Evolutionary conservation across 306 rosid genomes (phyloP).

Genomic region (Vigna radiata): DNA sequence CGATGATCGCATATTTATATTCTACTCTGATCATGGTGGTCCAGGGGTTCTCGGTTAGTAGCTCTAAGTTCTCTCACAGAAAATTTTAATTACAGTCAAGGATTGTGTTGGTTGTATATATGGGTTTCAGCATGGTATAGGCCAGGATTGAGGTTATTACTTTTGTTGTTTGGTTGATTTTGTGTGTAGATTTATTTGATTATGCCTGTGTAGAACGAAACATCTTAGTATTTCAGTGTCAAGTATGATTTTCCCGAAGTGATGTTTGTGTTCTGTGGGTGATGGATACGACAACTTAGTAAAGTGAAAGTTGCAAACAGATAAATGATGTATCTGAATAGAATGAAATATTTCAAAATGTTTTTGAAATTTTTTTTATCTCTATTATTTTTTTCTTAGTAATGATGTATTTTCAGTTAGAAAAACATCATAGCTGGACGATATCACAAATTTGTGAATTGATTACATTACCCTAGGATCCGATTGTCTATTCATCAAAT

Average conservation of each 20-base stretch:
- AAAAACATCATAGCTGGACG: not conserved
- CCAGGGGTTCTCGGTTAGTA: conserved; percentile 96
- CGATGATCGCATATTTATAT: conserved; percentile 86
- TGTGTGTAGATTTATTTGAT: conserved; percentile 30
- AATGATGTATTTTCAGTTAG: not conserved
- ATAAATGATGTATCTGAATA: not conserved
- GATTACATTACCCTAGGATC: conserved; percentile 4
- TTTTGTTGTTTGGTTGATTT: conserved; percentile 25
- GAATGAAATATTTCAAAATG: conserved; percentile 14
- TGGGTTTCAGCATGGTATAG: conserved; percentile 28
- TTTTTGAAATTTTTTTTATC: not conserved
- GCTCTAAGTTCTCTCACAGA: conserved; percentile 13
- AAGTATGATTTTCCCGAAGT: conserved; percentile 1
- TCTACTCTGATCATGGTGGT: conserved; percentile 91
- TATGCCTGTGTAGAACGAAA: conserved; percentile 6
- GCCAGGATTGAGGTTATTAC: conserved; percentile 23
- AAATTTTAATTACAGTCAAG: conserved; percentile 30
- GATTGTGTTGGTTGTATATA: conserved; percentile 17
- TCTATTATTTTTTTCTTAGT: no score
- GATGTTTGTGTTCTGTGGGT: conserved; percentile 13
- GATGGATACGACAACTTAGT: not conserved
- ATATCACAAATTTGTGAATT: not conserved
- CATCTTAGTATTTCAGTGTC: not conserved
- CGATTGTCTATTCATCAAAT: not conserved
- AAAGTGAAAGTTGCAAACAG: not conserved